Evolutionary conservation across 2,329 filamentous ascomycete species (phyloP).

Genomic region (Tolypocladium tropicale): DNA sequence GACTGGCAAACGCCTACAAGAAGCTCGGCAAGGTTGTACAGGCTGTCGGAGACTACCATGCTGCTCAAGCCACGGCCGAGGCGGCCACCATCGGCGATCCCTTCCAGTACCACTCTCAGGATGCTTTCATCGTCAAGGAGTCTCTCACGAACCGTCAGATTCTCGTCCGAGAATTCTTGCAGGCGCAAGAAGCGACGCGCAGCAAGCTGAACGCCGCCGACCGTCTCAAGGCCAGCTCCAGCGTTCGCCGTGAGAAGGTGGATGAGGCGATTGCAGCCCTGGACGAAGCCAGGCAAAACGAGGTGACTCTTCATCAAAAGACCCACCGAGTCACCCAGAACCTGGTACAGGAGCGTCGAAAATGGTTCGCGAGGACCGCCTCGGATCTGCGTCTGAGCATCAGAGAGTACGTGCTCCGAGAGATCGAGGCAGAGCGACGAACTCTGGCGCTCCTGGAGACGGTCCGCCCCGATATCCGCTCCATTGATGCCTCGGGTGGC

Average conservation of each 20-base stretch:
- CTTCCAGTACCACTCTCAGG: constrained; percentile 86
- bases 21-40: constrained; percentile 93
- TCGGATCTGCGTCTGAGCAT: constrained; percentile 76
- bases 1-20: constrained; percentile 80
- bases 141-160: constrained; percentile 97
- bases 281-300: constrained; percentile 76
- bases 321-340: constrained; percentile 84
- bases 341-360: constrained; percentile 75
- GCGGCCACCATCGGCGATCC: constrained; percentile 91
- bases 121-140: constrained; percentile 97
- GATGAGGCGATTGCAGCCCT: constrained; percentile 91
- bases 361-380: constrained; percentile 82
- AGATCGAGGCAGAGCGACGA: constrained; percentile 91
- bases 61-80: constrained; percentile 91
- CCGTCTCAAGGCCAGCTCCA: constrained; percentile 75
- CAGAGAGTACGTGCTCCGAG: constrained; percentile 83
- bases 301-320: constrained; percentile 74
- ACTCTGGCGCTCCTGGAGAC: constrained; percentile 88
- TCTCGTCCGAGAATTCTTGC: constrained; percentile 80
- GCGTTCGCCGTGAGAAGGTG: constrained; percentile 87
- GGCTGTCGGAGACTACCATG: constrained; percentile 88
- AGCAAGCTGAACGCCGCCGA: constrained; percentile 80
- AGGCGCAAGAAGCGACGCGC: constrained; percentile 78
- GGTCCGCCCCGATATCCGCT: constrained; percentile 83
- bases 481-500: constrained; percentile 84